Conservation (phyloP, 2,329 filamentous ascomycete species). For the Elsinoe necatrix region DNA sequence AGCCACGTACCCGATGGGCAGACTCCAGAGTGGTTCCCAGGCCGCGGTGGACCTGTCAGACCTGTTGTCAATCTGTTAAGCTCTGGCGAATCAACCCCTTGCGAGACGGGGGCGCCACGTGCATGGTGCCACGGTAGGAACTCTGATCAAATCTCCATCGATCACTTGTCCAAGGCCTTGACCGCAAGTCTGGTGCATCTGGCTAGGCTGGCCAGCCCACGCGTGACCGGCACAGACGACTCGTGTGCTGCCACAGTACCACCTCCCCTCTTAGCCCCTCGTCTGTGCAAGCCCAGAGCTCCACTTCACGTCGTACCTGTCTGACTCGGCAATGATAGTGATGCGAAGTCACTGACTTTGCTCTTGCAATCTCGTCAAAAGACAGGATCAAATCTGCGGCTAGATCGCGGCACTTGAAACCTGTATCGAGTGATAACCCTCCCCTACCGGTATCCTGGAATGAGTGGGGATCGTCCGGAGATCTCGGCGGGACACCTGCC, state of each 20-base stretch:
- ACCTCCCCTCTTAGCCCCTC: conserved; percentile 10
- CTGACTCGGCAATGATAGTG: conserved; percentile 1
- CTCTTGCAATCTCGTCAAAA: conserved; percentile 10
- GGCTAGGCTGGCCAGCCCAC: background rate
- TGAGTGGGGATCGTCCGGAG: conserved; percentile 15
- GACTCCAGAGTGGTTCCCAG: background rate
- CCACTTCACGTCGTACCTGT: conserved; percentile 2
- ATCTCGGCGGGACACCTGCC: conserved; percentile 14
- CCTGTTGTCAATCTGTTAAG: conserved; percentile 3
- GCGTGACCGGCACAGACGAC: conserved; percentile 11
- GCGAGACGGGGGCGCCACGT: conserved; percentile 11
- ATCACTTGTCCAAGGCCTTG: conserved; percentile 6
- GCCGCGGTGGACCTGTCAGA: conserved; percentile 2
- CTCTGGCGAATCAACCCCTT: conserved; percentile 5
- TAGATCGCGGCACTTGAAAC: conserved; percentile 14
- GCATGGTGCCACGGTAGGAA: background rate
- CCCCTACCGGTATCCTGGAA: conserved; percentile 15
- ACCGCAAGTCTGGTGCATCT: conserved; percentile 9
- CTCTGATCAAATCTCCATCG: background rate
- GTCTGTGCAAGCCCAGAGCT: background rate
- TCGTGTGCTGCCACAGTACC: background rate
- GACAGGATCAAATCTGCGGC: conserved; percentile 13
- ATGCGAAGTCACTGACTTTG: background rate
- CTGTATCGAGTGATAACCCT: conserved; percentile 4
- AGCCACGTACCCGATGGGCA: background rate